Evolutionary conservation across 2,329 filamentous ascomycete species (phyloP), one percentile per base, ranked within the genome.

Genomic region (Pestalotiopsis sp.): DNA sequence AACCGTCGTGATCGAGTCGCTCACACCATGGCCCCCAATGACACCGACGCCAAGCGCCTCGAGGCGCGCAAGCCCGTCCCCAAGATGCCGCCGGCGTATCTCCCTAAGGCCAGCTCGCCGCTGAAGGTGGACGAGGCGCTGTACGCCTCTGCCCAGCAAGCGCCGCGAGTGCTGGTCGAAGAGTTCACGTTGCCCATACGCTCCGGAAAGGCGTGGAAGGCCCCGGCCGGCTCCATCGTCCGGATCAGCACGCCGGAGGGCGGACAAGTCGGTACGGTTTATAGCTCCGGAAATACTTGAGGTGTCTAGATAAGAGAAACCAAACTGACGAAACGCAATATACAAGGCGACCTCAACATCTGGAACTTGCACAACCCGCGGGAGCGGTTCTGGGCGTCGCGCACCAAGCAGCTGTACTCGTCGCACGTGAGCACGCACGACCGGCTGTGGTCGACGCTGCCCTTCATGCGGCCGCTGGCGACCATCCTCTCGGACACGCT

Each of bases 341-440:
- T n/a, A 7, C n/a, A 20, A 81, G 92, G 93, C 66, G 93, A 96
- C 74, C 82, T 96, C 20, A 97, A 97, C 78, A 86, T 96, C 74
- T 97, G 92, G 92, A 93, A 92, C 74, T 84, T 86, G 4, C 82
- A 90, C 71, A 94, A 96, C 78, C 91, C 93, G 0, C 88, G 92
- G 14, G 93, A 97, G 78, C 86, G 90, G 57, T 93, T 97, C 82
- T 97, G 93, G 93, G 93, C 93, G 1, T 85, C 89, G 1, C 87
- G 93, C 49, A 96, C 93, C 13, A 87, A 91, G 68, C 93, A 97
- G 77, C 86, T 97, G 20, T 92, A 97, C 73, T 88, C 90, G 14
- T 90, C 90, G 2, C 93, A 97, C 77, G 87, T 97, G 58, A 86
- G 85, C 0, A 88, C 89, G 0, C 86, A 90, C 64, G 92, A 96